A percentile compares a stretch with the other conserved stretches of the same genome.
Conservation (phyloP, 2,329 filamentous ascomycete genomes). For the Diaporthe citri region DNA sequence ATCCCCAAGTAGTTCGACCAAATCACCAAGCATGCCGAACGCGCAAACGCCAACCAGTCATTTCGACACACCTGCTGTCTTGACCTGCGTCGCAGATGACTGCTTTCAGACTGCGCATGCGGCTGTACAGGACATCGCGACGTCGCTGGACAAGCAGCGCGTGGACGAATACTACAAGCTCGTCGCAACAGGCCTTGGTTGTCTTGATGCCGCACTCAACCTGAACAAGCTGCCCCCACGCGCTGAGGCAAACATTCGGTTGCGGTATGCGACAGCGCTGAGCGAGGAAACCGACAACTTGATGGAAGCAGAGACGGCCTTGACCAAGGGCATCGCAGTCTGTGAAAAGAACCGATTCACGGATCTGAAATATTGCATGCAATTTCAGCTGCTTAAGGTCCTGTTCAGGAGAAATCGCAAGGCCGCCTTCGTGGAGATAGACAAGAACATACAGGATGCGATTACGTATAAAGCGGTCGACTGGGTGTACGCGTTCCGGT, state of each 20-base stretch:
- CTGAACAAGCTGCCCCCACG: conserved; percentile 72
- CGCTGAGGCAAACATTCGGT: conserved; percentile 75
- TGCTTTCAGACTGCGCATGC: conserved; percentile 76
- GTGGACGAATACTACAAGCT: conserved; percentile 78
- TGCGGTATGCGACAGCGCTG: conserved; percentile 79
- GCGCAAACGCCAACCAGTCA: conserved; percentile 51
- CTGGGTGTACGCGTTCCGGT: conserved; percentile 83
- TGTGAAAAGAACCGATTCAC: conserved; percentile 74
- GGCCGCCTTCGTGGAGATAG: conserved; percentile 78
- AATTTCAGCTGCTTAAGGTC: conserved; percentile 78
- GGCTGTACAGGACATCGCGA: conserved; percentile 63
- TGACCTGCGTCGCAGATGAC: conserved; percentile 81
- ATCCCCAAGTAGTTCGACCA: conserved; percentile 55
- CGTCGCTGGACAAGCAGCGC: conserved; percentile 62
- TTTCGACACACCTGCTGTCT: conserved; percentile 67
- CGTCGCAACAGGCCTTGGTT: conserved; percentile 78
- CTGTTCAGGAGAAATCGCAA: conserved; percentile 79
- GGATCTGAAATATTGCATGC: conserved; percentile 83
- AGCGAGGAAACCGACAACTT: conserved; percentile 83
- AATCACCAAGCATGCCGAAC: conserved; percentile 35
- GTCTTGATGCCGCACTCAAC: conserved; percentile 77
- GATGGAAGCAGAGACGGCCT: conserved; percentile 77
- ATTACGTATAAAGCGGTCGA: conserved; percentile 75
- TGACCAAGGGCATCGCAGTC: conserved; percentile 78
- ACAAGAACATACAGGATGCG: conserved; percentile 76